These are phyloP conservation scores for Filobasidium uniguttulatum DNA, from an alignment of 1,284 basidiomycete genomes.

Conservation along the genomic window DNA sequence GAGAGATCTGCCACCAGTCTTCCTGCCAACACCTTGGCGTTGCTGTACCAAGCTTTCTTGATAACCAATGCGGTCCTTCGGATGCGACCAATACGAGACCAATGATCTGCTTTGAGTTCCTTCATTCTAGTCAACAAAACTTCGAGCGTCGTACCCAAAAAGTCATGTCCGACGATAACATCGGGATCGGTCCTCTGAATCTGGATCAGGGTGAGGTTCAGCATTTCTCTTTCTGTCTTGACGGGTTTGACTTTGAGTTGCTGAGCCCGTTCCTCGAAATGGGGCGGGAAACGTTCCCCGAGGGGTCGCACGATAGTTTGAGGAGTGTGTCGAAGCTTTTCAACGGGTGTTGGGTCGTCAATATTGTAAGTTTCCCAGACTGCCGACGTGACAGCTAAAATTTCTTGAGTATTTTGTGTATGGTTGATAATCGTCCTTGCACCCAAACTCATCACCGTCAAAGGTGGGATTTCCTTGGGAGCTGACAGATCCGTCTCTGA, in stretches of 20 bases:
- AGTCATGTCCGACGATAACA: constrained; percentile 87
- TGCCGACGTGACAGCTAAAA: constrained; percentile 71
- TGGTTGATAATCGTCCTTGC: constrained; percentile 89
- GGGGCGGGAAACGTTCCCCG: constrained; percentile 66
- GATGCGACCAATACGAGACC: constrained; percentile 89
- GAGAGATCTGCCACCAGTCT: constrained; percentile 83
- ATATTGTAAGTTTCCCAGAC: constrained; percentile 69
- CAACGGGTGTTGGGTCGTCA: constrained; percentile 78
- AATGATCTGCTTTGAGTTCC: constrained; percentile 78
- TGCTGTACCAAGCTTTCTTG: constrained; percentile 62
- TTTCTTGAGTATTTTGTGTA: constrained; percentile 80
- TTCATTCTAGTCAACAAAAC: constrained; percentile 83
- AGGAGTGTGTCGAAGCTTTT: constrained; percentile 64
- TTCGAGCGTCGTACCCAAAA: constrained; percentile 81
- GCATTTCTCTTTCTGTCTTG: constrained; percentile 69
- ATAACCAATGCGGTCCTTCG: constrained; percentile 56
- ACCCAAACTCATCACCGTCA: constrained; percentile 82
- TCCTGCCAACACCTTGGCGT: constrained; percentile 70
- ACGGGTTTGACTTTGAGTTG: constrained; percentile 58
- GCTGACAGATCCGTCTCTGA: constrained; percentile 56
- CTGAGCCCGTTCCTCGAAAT: constrained; percentile 60
- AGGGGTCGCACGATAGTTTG: constrained; percentile 87
- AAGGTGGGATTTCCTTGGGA: constrained; percentile 69
- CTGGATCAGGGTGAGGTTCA: constrained; percentile 59
- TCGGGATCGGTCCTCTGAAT: constrained; percentile 85